Base-by-base conservation (phyloP, 805 yeast species). In the Saturnispora quitensis region DNA sequence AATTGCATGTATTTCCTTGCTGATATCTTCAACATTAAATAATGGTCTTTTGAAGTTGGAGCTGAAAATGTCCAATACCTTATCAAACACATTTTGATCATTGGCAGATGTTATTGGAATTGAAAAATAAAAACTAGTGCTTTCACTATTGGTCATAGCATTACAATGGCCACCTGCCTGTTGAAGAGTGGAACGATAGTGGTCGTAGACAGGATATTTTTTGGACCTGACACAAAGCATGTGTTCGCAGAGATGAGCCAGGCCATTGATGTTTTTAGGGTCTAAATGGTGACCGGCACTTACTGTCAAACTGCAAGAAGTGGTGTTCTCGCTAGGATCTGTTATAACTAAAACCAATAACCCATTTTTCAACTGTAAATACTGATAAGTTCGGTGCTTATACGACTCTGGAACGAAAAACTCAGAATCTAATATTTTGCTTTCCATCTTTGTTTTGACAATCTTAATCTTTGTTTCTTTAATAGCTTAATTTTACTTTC, bases 201-300 rank as follows among this genome's bases (percentile, higher is more conserved):
- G 58, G 38, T 71, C 73, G 1, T 78, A 72, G 18, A 67, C 62
- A 0, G 86, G 82, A 55, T 64, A 82, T 48, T 72, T 66, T 58
- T 75, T 78, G 0, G 86, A 77, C 3, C 84, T 86, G 51, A 74
- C 71, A 34, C 78, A 67, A 2, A 82, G 51, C 74, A 85, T 72
- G 64, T 89, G 96, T 61, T 89, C 97, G 59, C 95, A 84, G 53
- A 88, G 75, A 69, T 91, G 99, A 0, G 98, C 98, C 36, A 91
- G 62, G 0, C 99, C 99, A 0, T 81, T 81, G 1, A 84, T 58
- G 4, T 73, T 74, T 5, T 68, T 71, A 0, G 95, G 91, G 57
- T 91, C 97, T 45, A 81, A 73, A 60, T 81, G 82, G 2, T 96
- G 82, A 8, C 99, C 99, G 0, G 87, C 72, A 3, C 83, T 82